Evolutionary conservation across 768 basidiomycete species (phyloP).

Genomic region (Tulasnella sp.): DNA sequence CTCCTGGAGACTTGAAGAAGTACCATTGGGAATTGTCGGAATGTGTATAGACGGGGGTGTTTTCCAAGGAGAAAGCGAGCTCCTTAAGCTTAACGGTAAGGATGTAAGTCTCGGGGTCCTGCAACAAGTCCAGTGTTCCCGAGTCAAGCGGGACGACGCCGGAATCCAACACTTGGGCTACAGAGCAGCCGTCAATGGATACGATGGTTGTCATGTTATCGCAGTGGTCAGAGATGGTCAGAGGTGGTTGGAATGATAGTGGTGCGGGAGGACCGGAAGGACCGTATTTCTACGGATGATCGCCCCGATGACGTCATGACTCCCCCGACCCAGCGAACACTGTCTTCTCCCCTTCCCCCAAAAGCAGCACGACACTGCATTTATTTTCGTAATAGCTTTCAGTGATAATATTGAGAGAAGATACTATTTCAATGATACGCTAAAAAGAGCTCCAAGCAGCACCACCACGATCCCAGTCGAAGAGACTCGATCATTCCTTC

Average conservation of each 20-base stretch:
- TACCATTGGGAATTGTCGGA: constrained; percentile 25
- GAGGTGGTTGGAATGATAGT: neutral
- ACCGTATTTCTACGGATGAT: neutral
- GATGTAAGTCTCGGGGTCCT: constrained; percentile 6
- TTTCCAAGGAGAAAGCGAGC: constrained; percentile 11
- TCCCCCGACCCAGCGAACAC: neutral
- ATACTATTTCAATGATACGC: no score
- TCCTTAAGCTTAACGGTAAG: constrained; percentile 8
- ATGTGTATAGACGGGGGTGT: constrained; percentile 20
- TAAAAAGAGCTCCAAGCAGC: neutral
- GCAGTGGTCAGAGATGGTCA: neutral
- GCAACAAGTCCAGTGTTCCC: constrained; percentile 12
- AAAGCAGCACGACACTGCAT: neutral
- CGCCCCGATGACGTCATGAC: neutral
- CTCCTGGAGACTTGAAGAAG: constrained; percentile 27
- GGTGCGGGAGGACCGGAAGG: neutral
- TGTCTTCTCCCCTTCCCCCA: no score
- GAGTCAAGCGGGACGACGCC: neutral
- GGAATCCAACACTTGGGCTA: constrained; percentile 17
- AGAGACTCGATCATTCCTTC: constrained; percentile 7
- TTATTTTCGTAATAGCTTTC: neutral
- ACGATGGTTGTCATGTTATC: constrained; percentile 22
- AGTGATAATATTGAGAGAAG: no score
- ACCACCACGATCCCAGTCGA: neutral
- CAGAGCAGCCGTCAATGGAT: constrained; percentile 7